Conservation (phyloP, 2,329 filamentous ascomycete genomes). For the Fusarium penzigii region DNA sequence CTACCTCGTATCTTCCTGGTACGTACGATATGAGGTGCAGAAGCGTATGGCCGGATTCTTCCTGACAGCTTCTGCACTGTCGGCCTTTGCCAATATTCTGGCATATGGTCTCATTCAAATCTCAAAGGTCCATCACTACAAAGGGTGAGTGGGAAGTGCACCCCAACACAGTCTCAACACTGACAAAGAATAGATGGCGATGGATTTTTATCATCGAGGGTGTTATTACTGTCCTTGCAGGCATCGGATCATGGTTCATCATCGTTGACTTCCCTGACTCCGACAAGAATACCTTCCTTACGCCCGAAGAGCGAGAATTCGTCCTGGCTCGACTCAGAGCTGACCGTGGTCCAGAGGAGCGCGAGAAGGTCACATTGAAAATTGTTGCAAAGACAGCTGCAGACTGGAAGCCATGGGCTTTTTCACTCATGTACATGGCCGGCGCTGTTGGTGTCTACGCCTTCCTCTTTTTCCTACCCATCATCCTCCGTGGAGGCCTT, state of each 20-base stretch:
- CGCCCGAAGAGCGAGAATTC: conserved; percentile 7
- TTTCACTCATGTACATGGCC: conserved; percentile 17
- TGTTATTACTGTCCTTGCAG: conserved; percentile 11
- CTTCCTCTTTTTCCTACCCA: conserved; percentile 8
- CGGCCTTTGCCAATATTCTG: conserved; percentile 17
- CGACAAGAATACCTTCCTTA: conserved; percentile 12
- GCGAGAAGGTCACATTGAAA: conserved; percentile 8
- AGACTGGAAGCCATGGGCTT: conserved; percentile 20
- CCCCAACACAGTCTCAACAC: background rate
- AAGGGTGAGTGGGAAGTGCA: conserved; percentile 3
- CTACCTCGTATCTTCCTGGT: conserved; percentile 15
- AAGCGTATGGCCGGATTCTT: conserved; percentile 17
- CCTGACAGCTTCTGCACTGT: conserved; percentile 7
- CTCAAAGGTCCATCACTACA: conserved; percentile 11
- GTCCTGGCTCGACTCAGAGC: conserved; percentile 9
- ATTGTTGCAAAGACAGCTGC: conserved; percentile 2
- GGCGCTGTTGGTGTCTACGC: conserved; percentile 18
- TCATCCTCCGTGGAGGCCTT: conserved; percentile 11
- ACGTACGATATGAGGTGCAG: conserved; percentile 15
- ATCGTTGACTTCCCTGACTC: conserved; percentile 22
- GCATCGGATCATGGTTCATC: conserved; percentile 18
- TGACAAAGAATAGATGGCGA: conserved; percentile 7
- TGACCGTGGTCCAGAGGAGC: conserved; percentile 11
- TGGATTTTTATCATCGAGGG: conserved; percentile 23
- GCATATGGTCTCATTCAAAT: conserved; percentile 16